phyloP scores from a whole-genome alignment of 108 stramenopile genomes.

The Parmales sp. region DNA sequence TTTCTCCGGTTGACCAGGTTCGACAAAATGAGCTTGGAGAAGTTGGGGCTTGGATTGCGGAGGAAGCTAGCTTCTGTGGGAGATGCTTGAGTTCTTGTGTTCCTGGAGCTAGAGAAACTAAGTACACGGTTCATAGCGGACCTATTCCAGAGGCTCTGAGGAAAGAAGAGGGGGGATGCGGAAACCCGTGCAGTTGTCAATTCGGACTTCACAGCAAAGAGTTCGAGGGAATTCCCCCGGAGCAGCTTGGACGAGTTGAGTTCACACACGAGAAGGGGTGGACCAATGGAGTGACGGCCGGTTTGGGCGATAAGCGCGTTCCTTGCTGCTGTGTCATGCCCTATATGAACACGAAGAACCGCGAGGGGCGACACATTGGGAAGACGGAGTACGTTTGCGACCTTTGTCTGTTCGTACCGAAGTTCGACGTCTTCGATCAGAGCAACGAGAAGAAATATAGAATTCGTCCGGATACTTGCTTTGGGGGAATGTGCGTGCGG shows the following conservation, averaged over 20 bases:
- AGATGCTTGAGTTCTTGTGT: background rate
- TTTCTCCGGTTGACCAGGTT: background rate
- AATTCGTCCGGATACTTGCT: slow-evolving; percentile 24
- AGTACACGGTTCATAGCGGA: background rate
- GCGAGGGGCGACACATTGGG: slow-evolving; percentile 16
- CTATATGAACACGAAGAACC: slow-evolving; percentile 18
- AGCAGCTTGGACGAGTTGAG: background rate
- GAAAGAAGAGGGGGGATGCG: background rate
- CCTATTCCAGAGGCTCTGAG: background rate
- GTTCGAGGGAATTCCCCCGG: background rate
- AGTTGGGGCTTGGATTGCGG: background rate
- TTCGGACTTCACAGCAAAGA: background rate
- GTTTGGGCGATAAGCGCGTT: slow-evolving; percentile 1
- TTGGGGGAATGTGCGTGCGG: slow-evolving; percentile 13
- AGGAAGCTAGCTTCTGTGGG: background rate
- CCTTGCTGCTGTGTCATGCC: slow-evolving; percentile 11
- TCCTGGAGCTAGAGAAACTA: background rate
- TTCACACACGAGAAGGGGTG: slow-evolving; percentile 24
- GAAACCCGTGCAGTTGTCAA: background rate
- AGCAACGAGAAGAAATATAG: slow-evolving; percentile 14
- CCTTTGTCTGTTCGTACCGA: slow-evolving; percentile 29
- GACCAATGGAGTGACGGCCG: slow-evolving; percentile 16
- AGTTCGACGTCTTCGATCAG: slow-evolving; percentile 23
- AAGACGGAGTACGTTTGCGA: slow-evolving; percentile 27
- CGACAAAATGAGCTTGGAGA: background rate